phyloP scores from a whole-genome alignment of 139 green algal species.

The Chlorella sp. region DNA sequence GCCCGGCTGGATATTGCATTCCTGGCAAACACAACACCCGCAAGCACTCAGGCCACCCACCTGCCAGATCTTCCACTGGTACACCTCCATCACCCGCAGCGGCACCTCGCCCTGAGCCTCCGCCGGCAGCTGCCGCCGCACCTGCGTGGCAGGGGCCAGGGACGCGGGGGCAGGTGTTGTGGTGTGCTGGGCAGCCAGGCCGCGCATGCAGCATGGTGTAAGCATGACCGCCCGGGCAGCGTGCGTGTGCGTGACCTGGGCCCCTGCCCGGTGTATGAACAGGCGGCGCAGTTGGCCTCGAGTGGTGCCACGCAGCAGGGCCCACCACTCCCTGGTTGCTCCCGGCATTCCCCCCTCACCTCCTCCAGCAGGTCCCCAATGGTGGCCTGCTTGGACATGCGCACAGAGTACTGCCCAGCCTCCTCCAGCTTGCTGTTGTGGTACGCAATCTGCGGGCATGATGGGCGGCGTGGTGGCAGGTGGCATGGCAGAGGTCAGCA shows the following conservation, averaged over 20 bases:
- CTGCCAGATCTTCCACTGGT: conserved; percentile 37
- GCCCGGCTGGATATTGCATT: background rate
- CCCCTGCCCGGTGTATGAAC: too few relatives aligned
- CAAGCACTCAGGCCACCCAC: background rate
- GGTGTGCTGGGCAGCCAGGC: too few relatives aligned
- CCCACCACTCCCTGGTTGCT: too few relatives aligned
- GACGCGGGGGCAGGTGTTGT: too few relatives aligned
- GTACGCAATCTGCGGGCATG: conserved; percentile 46
- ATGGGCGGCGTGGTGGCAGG: too few relatives aligned
- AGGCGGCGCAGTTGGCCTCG: too few relatives aligned
- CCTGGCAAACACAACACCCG: background rate
- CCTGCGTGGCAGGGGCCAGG: background rate
- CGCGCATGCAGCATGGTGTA: too few relatives aligned
- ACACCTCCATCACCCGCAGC: conserved; percentile 90
- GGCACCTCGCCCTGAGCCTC: conserved; percentile 9
- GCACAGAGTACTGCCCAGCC: conserved; percentile 73
- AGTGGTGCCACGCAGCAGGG: too few relatives aligned
- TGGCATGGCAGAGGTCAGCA: background rate
- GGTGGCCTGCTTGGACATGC: conserved; percentile 61
- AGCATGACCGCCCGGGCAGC: too few relatives aligned
- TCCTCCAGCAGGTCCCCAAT: conserved; percentile 79
- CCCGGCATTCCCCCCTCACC: background rate
- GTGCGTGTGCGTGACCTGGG: too few relatives aligned
- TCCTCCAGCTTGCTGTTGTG: conserved; percentile 83
- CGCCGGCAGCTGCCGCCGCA: conserved; percentile 57